A percentile compares a stretch with the other conserved stretches of the same genome.
These are phyloP conservation scores for Neurospora sp. DNA, from an alignment of 495 filamentous ascomycete genomes.

Conservation along the genomic window DNA sequence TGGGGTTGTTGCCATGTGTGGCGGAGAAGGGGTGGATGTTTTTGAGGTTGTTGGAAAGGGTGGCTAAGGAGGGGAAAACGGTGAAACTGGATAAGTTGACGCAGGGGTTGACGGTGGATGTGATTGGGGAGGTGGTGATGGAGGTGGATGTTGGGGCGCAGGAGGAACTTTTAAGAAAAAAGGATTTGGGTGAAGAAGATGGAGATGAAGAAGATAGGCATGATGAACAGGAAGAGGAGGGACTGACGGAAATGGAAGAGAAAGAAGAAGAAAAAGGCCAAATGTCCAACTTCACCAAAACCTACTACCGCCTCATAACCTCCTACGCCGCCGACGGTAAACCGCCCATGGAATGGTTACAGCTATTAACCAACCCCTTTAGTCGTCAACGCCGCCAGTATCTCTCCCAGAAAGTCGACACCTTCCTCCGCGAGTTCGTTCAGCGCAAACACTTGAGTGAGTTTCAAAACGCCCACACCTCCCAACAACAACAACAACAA, in stretches of 20 bases:
- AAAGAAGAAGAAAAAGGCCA: background rate
- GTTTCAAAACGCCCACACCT: background rate
- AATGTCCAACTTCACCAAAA: conserved; percentile 18
- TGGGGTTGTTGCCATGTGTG: conserved; percentile 29
- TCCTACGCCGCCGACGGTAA: conserved; percentile 10
- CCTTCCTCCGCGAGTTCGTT: conserved; percentile 13
- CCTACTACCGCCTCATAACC: conserved; percentile 17
- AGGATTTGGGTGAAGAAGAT: background rate
- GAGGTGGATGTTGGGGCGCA: conserved; percentile 27
- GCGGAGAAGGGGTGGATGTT: conserved; percentile 29
- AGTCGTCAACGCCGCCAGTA: background rate
- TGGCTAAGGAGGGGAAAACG: conserved; percentile 14
- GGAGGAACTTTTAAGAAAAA: background rate
- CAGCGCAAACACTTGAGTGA: conserved; percentile 15
- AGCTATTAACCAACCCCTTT: background rate
- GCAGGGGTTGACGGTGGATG: conserved; percentile 29
- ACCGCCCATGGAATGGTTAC: conserved; percentile 13
- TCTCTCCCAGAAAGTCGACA: conserved; percentile 7
- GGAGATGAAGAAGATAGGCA: background rate
- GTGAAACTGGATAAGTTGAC: conserved; percentile 17
- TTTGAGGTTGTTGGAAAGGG: conserved; percentile 16
- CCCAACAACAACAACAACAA: background rate
- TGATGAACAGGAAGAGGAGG: background rate
- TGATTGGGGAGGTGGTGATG: conserved; percentile 31
- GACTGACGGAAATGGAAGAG: background rate